phyloP scores from a whole-genome alignment of 306 rosid species.

The Dryas alaskensis region DNA sequence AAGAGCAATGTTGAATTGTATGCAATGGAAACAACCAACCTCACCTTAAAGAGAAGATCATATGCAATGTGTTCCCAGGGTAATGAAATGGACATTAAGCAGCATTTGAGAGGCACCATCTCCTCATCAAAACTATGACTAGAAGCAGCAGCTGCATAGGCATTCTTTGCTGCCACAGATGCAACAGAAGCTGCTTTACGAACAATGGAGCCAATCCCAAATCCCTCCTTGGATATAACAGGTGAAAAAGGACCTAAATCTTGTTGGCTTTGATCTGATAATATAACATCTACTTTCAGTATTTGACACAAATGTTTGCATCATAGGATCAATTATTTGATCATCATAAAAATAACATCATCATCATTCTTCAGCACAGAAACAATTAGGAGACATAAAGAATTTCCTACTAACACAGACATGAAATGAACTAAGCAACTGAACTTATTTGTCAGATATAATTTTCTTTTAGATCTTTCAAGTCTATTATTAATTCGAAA shows the following conservation, averaged over 20 bases:
- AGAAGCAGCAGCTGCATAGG: slow-evolving; percentile 85
- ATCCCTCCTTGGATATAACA: slow-evolving; percentile 68
- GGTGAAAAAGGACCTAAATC: slow-evolving; percentile 82
- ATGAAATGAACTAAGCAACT: background rate
- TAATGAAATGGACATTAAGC: slow-evolving; percentile 91
- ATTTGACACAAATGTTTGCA: slow-evolving; percentile 28
- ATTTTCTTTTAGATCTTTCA: background rate
- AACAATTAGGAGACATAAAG: background rate
- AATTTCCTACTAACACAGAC: background rate
- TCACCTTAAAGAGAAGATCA: slow-evolving; percentile 95
- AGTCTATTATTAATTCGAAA: background rate
- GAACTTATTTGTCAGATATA: background rate
- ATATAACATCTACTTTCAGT: slow-evolving; percentile 33
- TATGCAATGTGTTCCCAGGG: slow-evolving; percentile 94
- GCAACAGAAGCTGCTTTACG: slow-evolving; percentile 89
- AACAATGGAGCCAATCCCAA: slow-evolving; percentile 74
- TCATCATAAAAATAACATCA: background rate
- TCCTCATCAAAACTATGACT: slow-evolving; percentile 60
- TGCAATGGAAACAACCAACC: slow-evolving; percentile 10
- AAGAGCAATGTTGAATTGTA: background rate
- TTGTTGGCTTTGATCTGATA: slow-evolving; percentile 85
- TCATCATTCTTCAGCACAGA: background rate
- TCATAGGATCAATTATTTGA: slow-evolving; percentile 13
- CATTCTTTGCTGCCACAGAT: slow-evolving; percentile 82
- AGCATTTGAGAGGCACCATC: slow-evolving; percentile 87